Evolutionary conservation across 139 green algal genomes (phyloP), one percentile per base, ranked within the genome.

Genomic region (Dunaliella primolecta): DNA sequence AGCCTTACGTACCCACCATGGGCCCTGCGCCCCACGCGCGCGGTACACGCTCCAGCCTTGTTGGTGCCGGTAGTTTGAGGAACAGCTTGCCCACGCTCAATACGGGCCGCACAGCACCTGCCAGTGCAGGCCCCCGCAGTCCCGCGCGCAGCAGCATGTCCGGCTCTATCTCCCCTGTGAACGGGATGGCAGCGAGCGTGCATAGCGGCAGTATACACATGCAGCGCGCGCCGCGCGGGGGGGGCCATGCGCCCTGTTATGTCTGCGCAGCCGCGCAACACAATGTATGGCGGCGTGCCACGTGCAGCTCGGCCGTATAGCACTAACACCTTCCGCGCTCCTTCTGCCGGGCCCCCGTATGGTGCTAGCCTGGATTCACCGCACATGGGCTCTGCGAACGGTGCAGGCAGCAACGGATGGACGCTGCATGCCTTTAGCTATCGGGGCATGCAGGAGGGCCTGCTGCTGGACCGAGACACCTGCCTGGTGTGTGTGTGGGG

Each of bases 381-480:
- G 30, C 30, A 30, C 30, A 30, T 11, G 31, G 35, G 15, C 25
- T 3, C 34, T n/a, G 77, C 34, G 20, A 37, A 34, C 3, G 35
- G 7, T 1, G 15, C 33, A 3, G 3, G 31, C 11, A 33, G 32
- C 56, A 78, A 15, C 21, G 32, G 36, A 1, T 84, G 80, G 80
- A 37, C 36, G 32, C 80, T 84, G 80, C 80, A 84, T 29, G 80
- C 80, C 3, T 84, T 84, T 27, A 78, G 55, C 31, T 84, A 84
- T 21, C 30, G 32, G 31, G 56, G 80, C 55, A 23, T 70, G 21
- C 11, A 30, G 20, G 80, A 84, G 31, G 80, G 80, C 7, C 29
- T 84, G 20, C 55, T 84, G 80, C 56, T 84, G 36, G 80, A 84
- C 56, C 36, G 36, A 11, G 80, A 84, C 80, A 78, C 80, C 55